Base-by-base conservation (phyloP, 2,329 filamentous ascomycete species). In the Trichoderma pleuroti region DNA sequence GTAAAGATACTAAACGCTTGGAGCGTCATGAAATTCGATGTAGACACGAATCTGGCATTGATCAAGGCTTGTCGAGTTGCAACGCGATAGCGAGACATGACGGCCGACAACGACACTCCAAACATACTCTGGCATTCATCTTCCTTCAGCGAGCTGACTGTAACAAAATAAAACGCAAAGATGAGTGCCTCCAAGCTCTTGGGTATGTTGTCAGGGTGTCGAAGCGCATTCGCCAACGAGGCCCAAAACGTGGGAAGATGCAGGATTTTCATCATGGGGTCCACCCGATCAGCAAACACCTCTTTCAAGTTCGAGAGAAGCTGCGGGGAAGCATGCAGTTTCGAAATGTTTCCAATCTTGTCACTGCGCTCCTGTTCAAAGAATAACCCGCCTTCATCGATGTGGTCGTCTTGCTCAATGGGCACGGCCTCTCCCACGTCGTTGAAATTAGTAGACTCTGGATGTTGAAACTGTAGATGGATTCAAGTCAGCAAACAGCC, bases 211-310 rank as follows among this genome's bases (percentile, higher is more conserved):
- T 32, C 11, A 8, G 64, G 54, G 2, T 34, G 36, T 6, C n/a
- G 52, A n/a, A 68, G 54, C 10, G 14, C 54, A 16, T 59, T 59
- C 11, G 36, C 3, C 26, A 68, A 4, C 5, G 54, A 7, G n/a
- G 1, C 26, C 64, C 64, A 68, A 24, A 68, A 68, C 8, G 64
- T 68, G 7, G 64, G 64, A 42, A 68, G 54, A 32, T 68, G 64
- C n/a, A 68, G n/a, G n/a, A 68, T 46, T 4, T 68, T 68, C 64
- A 59, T 46, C 34, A 68, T 24, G 8, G 64, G 64, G n/a, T 68
- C 64, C 18, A 68, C 64, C 18, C 64, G 26, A 12, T 68, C 64
- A 3, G 42, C 24, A 34, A 34, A 68, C 3, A 49, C 12, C 3
- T 59, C 64, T n/a, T 46, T 59, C 14, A 68, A 11, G 12, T 46